Evolutionary conservation across 345 rosid genomes (phyloP).

Genomic region (Melaleuca alternifolia): DNA sequence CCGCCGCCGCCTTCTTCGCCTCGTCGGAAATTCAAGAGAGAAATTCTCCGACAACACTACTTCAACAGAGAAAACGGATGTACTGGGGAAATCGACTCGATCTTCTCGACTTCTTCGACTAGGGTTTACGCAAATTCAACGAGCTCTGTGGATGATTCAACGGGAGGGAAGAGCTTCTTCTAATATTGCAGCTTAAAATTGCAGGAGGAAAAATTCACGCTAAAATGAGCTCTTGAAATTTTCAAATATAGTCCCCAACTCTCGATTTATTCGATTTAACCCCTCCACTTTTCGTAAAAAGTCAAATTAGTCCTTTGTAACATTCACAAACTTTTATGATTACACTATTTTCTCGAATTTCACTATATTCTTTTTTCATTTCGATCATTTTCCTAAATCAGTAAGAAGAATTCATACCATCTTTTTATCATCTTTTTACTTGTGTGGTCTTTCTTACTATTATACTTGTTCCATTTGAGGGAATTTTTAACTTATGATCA

Average conservation of each 20-base stretch:
- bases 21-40: background rate
- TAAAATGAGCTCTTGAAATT: background rate
- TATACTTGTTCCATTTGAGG: background rate
- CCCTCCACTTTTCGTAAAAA: background rate
- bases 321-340: background rate
- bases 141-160: background rate
- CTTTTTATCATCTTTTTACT: background rate
- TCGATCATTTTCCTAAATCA: background rate
- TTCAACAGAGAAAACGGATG: background rate
- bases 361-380: background rate
- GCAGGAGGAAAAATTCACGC: background rate
- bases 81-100: background rate
- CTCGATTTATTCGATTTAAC: background rate
- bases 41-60: background rate
- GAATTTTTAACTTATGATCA: background rate
- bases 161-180: background rate
- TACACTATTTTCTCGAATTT: background rate
- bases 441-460: background rate
- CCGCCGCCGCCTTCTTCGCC: background rate
- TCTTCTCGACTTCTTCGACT: background rate
- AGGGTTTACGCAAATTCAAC: background rate
- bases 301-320: background rate
- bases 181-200: background rate
- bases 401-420: background rate
- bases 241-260: background rate